Conservation (phyloP, 1,284 basidiomycete species). For the Ganoderma multipileum region DNA sequence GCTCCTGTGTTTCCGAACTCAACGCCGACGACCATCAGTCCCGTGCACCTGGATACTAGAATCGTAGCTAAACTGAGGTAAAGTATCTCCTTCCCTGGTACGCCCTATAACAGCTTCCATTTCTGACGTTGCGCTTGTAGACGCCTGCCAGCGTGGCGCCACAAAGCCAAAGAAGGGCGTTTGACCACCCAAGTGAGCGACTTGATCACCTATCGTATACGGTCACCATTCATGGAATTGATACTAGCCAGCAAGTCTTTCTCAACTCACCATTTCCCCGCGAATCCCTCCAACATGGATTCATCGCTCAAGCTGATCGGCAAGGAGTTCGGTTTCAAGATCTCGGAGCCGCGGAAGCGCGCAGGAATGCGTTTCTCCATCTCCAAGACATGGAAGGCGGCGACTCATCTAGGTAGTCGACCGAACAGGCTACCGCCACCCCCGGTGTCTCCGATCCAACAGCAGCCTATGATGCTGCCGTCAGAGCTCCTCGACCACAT, state of each 20-base stretch:
- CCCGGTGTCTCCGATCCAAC: neutral
- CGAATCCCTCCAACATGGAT: neutral
- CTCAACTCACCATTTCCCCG: neutral
- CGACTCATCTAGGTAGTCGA: neutral
- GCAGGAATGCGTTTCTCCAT: neutral
- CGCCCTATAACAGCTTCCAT: neutral
- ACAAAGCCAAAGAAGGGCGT: neutral
- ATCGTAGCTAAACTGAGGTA: neutral
- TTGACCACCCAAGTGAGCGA: neutral
- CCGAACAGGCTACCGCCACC: neutral
- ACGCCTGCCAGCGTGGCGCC: constrained; percentile 1
- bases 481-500: constrained; percentile 38
- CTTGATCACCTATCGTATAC: neutral
- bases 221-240: neutral
- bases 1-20: neutral
- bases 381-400: constrained; percentile 2
- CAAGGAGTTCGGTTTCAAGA: constrained; percentile 3
- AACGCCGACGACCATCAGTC: neutral
- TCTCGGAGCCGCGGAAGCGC: neutral
- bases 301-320: constrained; percentile 1
- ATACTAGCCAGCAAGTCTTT: neutral
- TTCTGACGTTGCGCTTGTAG: neutral
- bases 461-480: constrained; percentile 18
- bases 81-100: neutral
- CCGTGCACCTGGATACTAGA: neutral